Conservation (phyloP, 768 basidiomycete genomes). For the Panus rudis region DNA sequence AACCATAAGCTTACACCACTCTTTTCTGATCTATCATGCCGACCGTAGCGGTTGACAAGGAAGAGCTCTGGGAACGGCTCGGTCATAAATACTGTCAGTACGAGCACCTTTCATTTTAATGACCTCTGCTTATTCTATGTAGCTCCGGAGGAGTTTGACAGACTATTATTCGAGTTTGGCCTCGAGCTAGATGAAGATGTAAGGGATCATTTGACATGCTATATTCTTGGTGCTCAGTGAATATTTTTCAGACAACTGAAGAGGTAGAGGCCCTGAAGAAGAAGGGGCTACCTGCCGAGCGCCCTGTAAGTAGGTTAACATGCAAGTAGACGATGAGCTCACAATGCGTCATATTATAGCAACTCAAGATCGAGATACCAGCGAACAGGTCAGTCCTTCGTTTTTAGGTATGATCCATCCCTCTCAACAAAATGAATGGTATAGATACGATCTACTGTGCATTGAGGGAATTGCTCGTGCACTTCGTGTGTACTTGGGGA, state of each 20-base stretch:
- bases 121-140: slow-evolving; percentile 12
- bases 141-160: slow-evolving; percentile 95
- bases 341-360: slow-evolving; percentile 35
- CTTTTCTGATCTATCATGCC: slow-evolving; percentile 51
- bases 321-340: background rate
- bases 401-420: background rate
- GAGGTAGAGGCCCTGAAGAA: slow-evolving; percentile 78
- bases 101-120: slow-evolving; percentile 8
- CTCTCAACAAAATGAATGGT: slow-evolving; percentile 6
- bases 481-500: slow-evolving; percentile 74
- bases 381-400: slow-evolving; percentile 73
- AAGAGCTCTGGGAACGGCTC: slow-evolving; percentile 84
- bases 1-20: background rate
- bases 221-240: slow-evolving; percentile 1
- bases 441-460: slow-evolving; percentile 94
- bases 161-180: slow-evolving; percentile 94
- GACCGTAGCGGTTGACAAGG: slow-evolving; percentile 93
- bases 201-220: slow-evolving; percentile 23
- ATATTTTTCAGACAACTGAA: slow-evolving; percentile 63
- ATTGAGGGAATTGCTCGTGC: slow-evolving; percentile 92
- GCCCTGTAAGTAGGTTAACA: slow-evolving; percentile 62
- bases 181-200: slow-evolving; percentile 98
- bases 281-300: slow-evolving; percentile 79
- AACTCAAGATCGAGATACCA: slow-evolving; percentile 98
- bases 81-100: slow-evolving; percentile 73